Conservation (phyloP, 2,329 filamentous ascomycete genomes). For the Lecanicillium sp. region DNA sequence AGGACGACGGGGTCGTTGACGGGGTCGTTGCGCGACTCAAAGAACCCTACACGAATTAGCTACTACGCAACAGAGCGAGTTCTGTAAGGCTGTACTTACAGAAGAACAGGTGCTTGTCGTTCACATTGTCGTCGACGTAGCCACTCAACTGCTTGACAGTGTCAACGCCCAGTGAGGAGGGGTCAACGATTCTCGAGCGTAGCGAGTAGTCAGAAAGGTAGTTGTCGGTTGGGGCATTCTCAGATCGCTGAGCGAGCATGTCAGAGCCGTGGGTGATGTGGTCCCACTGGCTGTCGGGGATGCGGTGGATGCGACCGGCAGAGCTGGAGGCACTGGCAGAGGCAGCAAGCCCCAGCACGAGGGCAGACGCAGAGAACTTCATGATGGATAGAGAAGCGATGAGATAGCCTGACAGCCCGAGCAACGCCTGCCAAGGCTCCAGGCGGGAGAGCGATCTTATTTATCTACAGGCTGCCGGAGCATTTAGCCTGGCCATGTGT, state of each 20-base stretch:
- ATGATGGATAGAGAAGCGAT: background rate
- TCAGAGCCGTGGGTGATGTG: slow-evolving; percentile 82
- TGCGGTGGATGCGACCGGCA: slow-evolving; percentile 79
- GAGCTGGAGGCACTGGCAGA: slow-evolving; percentile 63
- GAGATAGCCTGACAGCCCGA: background rate
- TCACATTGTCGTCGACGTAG: slow-evolving; percentile 92
- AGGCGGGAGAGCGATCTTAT: background rate
- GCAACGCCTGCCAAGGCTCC: background rate
- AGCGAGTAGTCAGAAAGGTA: slow-evolving; percentile 82
- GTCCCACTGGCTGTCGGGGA: slow-evolving; percentile 82
- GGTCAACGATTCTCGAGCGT: slow-evolving; percentile 86
- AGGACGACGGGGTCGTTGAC: slow-evolving; percentile 93
- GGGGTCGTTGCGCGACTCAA: slow-evolving; percentile 95
- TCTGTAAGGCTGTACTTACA: slow-evolving; percentile 41
- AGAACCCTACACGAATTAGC: slow-evolving; percentile 61
- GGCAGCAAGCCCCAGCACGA: slow-evolving; percentile 9
- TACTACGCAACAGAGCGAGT: background rate
- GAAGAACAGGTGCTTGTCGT: slow-evolving; percentile 98
- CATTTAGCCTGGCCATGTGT: too few relatives aligned
- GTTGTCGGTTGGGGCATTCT: slow-evolving; percentile 79
- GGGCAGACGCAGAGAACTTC: slow-evolving; percentile 9
- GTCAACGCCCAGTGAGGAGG: slow-evolving; percentile 76
- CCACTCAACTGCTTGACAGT: slow-evolving; percentile 97
- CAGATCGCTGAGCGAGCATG: slow-evolving; percentile 48
- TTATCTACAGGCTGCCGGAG: too few relatives aligned